Evolutionary conservation across 805 yeast genomes (phyloP), one percentile per base, ranked within the genome.

Genomic region (Candida rishiriensis): DNA sequence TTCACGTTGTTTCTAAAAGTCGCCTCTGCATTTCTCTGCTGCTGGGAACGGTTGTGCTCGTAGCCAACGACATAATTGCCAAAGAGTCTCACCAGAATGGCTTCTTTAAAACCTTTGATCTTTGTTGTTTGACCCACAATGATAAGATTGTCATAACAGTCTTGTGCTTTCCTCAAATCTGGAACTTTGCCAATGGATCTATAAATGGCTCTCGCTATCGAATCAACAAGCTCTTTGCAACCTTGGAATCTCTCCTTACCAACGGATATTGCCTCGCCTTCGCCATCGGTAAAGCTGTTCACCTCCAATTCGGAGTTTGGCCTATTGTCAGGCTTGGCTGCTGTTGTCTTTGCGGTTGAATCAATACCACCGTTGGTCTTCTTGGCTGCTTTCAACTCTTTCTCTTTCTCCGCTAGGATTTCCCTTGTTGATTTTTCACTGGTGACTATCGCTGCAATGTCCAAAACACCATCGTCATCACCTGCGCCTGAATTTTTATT

Each of bases 171-270:
- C 48, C 75, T 76, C 15, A 83, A 66, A 54, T 86, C 91, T 6
- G 64, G 56, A 14, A 91, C 71, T 43, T 71, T 70, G n/a, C 63
- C 55, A 41, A 88, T 64, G 0, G 79, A 69, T 28, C 67, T 64
- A 39, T 78, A 79, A 2, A 87, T 73, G 2, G 75, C 73, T 15
- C 65, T 67, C 3, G 85, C 73, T 16, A 91, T 71, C 17, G 60
- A 57, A 4, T 65, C 69, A 30, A 91, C 72, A 42, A 91, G 71
- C 17, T 66, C 71, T 38, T 75, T 79, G 32, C 85, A 70, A 1
- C 97, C 98, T 60, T 78, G 83, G 64, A 91, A 91, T 55, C 98
- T 73, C 67, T 89, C 96, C 48, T 82, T 85, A 2, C 98, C 98
- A n/a, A 91, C 79, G 8, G 69, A 69, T n/a, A 85, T 60, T 43